A percentile compares a stretch with the other conserved stretches of the same genome.
Evolutionary conservation across 176 grass and related monocot genomes (phyloP).

Genomic region (Carex kokanica): DNA sequence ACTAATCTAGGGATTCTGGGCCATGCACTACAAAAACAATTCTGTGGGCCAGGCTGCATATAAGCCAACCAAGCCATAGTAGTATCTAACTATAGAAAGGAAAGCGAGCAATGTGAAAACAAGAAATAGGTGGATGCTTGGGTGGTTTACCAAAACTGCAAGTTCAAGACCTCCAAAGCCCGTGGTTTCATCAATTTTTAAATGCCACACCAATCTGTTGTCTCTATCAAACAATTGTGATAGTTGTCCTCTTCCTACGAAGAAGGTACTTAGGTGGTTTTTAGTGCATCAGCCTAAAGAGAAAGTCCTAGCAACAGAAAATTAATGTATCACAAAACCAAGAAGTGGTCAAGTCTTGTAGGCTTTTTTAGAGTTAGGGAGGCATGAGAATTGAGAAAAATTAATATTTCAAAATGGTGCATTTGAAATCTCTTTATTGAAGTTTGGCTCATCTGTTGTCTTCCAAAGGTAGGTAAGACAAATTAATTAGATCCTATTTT

Average conservation of each 20-base stretch:
- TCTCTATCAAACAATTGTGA: not conserved
- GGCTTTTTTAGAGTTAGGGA: not conserved
- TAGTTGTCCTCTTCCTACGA: not conserved
- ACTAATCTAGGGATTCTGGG: not conserved
- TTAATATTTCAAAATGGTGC: not conserved
- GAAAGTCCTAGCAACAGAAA: not conserved
- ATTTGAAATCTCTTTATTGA: not conserved
- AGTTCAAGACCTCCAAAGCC: not conserved
- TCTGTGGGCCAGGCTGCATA: not conserved
- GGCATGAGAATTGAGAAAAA: not conserved
- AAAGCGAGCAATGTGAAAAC: not conserved
- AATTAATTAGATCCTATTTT: not conserved
- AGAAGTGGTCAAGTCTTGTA: not conserved
- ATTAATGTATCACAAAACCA: not conserved
- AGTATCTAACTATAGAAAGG: not conserved
- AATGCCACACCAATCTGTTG: not conserved
- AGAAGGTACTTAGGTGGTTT: not conserved
- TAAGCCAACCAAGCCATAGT: not conserved
- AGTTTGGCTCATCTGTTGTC: not conserved
- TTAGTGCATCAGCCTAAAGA: not conserved
- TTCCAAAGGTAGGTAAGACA: not conserved
- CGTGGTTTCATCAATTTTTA: not conserved
- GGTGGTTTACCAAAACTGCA: not conserved
- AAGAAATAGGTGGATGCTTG: not conserved
- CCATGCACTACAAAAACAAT: not conserved